These are phyloP conservation scores for Fonsecaea monophora DNA, from an alignment of 2,329 filamentous ascomycete genomes.

Conservation along the genomic window DNA sequence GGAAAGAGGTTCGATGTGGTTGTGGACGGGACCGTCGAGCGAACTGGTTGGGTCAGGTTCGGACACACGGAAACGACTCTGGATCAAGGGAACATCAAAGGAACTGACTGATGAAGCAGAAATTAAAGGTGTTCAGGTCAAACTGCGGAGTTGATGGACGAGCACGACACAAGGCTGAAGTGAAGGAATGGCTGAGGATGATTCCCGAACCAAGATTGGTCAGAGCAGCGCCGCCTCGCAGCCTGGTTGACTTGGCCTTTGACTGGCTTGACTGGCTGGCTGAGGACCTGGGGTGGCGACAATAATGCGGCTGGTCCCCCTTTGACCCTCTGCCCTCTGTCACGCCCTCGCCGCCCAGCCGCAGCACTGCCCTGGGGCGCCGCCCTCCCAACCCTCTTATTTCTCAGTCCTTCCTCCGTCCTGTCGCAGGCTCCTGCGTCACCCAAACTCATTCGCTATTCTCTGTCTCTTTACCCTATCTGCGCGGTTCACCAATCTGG, in stretches of 20 bases:
- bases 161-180: conserved; percentile 24
- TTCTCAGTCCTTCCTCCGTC: neutral
- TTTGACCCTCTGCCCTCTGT: neutral
- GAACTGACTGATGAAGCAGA: neutral
- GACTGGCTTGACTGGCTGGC: neutral
- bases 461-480: neutral
- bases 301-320: neutral
- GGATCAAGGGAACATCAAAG: neutral
- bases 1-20: neutral
- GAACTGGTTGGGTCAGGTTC: neutral
- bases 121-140: neutral
- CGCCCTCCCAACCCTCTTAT: neutral
- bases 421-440: conserved; percentile 23
- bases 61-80: neutral
- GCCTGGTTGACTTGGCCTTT: neutral
- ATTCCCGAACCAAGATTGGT: conserved; percentile 1
- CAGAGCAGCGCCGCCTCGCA: neutral
- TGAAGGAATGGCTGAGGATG: neutral
- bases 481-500: neutral
- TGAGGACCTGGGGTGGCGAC: neutral
- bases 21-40: neutral
- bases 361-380: neutral
- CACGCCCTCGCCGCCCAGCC: conserved; percentile 1
- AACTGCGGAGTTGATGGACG: conserved; percentile 6
- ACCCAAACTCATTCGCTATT: conserved; percentile 4